Percentiles rank a stretch among this genome's conserved stretches.
These are phyloP conservation scores for Fusarium guadeloupense DNA, from an alignment of 2,329 filamentous ascomycete genomes.

Conservation along the genomic window DNA sequence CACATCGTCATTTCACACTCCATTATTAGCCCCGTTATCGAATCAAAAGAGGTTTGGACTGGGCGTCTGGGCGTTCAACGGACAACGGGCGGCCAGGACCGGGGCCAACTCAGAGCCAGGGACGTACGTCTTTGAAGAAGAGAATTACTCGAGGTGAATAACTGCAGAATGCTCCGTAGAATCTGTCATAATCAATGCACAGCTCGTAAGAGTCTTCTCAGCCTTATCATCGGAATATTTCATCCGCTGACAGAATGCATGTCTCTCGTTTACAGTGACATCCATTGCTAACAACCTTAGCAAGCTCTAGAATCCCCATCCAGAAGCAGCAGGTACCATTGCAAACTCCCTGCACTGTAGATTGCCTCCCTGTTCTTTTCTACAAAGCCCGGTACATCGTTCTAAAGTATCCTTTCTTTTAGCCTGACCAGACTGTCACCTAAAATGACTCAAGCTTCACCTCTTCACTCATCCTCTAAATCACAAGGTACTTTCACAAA, in stretches of 20 bases:
- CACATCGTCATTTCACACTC: slow-evolving; percentile 44
- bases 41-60: slow-evolving; percentile 40
- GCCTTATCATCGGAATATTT: slow-evolving; percentile 3
- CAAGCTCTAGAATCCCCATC: not conserved
- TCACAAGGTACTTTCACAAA: slow-evolving; percentile 2
- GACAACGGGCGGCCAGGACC: slow-evolving; percentile 36
- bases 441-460: no score
- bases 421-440: slow-evolving; percentile 23
- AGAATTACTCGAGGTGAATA: no score
- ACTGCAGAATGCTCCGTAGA: no score
- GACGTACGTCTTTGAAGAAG: no score
- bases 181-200: no score
- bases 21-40: slow-evolving; percentile 43
- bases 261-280: slow-evolving; percentile 20
- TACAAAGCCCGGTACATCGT: slow-evolving; percentile 15
- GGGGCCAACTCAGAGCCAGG: not conserved
- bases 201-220: no score
- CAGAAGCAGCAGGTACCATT: slow-evolving; percentile 6
- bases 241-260: slow-evolving; percentile 13
- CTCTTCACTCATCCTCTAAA: not conserved
- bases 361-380: slow-evolving; percentile 7
- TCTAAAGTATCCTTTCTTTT: slow-evolving; percentile 26
- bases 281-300: no score
- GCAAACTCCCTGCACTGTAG: slow-evolving; percentile 13
- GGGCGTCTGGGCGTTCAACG: slow-evolving; percentile 38